Evolutionary conservation across 495 filamentous ascomycete species (phyloP).

Genomic region (Neurospora discreta): DNA sequence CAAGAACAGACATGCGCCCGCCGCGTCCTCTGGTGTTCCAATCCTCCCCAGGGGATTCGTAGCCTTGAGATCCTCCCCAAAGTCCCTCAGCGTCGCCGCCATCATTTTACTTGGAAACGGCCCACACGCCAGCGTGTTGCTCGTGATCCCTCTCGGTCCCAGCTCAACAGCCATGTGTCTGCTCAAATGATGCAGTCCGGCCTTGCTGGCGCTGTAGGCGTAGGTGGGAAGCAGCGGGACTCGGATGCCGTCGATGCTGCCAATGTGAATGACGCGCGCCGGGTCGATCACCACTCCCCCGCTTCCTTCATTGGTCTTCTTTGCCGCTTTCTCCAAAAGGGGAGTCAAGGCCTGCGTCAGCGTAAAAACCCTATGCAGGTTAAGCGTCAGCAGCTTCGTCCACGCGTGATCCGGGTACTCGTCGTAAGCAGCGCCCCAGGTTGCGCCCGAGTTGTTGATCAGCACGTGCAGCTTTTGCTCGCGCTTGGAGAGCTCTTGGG

Average conservation of each 20-base stretch:
- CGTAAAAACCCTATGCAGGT: slow-evolving; percentile 71
- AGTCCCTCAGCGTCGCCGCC: slow-evolving; percentile 53
- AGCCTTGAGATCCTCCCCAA: slow-evolving; percentile 49
- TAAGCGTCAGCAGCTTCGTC: slow-evolving; percentile 65
- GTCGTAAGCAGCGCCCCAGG: slow-evolving; percentile 62
- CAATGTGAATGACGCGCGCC: slow-evolving; percentile 68
- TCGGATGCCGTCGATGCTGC: slow-evolving; percentile 61
- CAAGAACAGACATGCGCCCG: slow-evolving; percentile 66
- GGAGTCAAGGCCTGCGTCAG: slow-evolving; percentile 65
- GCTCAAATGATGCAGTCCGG: slow-evolving; percentile 61
- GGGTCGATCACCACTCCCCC: slow-evolving; percentile 18
- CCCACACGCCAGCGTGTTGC: slow-evolving; percentile 53
- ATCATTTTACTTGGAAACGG: slow-evolving; percentile 82
- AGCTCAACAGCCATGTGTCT: slow-evolving; percentile 62
- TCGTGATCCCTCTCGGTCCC: slow-evolving; percentile 53
- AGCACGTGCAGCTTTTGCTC: slow-evolving; percentile 61
- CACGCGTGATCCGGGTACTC: slow-evolving; percentile 63
- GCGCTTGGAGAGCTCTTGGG: slow-evolving; percentile 45
- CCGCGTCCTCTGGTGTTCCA: slow-evolving; percentile 60
- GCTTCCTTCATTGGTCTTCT: slow-evolving; percentile 25
- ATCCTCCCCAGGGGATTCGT: slow-evolving; percentile 62
- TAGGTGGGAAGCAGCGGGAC: slow-evolving; percentile 64
- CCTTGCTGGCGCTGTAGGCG: slow-evolving; percentile 66
- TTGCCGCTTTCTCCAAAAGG: slow-evolving; percentile 42
- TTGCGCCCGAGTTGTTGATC: slow-evolving; percentile 73